These are phyloP conservation scores for Solanum etuberosum DNA, from an alignment of 257 asterid species.

Conservation along the genomic window DNA sequence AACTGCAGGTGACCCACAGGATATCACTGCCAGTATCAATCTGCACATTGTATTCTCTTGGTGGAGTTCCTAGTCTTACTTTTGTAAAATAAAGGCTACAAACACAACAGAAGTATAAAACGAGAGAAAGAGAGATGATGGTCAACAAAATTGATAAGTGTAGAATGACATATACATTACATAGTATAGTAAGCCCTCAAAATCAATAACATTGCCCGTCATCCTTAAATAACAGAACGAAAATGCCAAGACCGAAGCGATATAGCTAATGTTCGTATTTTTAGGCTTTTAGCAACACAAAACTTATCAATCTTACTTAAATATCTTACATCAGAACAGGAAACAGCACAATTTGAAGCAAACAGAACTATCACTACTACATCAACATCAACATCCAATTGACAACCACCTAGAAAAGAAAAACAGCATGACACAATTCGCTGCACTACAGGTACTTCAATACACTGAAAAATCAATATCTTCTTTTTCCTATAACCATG, in stretches of 20 bases:
- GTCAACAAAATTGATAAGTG: not conserved
- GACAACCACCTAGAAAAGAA: not conserved
- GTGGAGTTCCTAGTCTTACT: slow-evolving; percentile 87
- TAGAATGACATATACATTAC: not conserved
- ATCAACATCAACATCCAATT: not conserved
- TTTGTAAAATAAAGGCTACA: slow-evolving; percentile 77
- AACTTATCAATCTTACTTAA: not conserved
- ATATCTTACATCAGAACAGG: not conserved
- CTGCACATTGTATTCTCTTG: slow-evolving; percentile 80
- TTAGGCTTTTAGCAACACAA: not conserved
- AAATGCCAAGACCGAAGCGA: not conserved
- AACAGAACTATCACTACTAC: not conserved
- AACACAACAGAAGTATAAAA: slow-evolving; percentile 2
- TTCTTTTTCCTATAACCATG: not conserved
- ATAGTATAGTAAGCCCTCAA: not conserved
- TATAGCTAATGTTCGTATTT: not conserved
- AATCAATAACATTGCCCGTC: not conserved
- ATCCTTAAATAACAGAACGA: not conserved
- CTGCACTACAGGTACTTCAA: not conserved
- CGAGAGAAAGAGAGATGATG: not conserved
- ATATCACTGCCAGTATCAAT: slow-evolving; percentile 92
- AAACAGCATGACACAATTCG: not conserved
- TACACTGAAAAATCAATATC: not conserved
- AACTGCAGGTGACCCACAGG: slow-evolving; percentile 77
- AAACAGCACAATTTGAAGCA: not conserved